These are phyloP conservation scores for Tylopilus vinaceipallidus DNA, from an alignment of 768 basidiomycete genomes.

Conservation along the genomic window DNA sequence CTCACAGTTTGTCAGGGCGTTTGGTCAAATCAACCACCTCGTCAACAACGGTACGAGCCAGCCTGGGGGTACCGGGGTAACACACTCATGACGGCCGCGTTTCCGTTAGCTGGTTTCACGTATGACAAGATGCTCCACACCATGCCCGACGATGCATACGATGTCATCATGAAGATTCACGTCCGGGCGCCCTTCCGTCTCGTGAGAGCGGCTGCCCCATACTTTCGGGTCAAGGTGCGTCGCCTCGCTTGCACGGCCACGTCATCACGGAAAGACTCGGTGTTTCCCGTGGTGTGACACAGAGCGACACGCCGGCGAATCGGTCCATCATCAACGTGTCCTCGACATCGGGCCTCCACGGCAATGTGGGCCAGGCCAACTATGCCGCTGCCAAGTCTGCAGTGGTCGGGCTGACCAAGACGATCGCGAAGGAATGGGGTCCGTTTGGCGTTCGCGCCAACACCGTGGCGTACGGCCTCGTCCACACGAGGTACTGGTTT, in stretches of 20 bases:
- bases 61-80: not conserved
- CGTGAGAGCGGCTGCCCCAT: slow-evolving; percentile 79
- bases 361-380: slow-evolving; percentile 84
- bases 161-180: slow-evolving; percentile 82
- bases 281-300: slow-evolving; percentile 2
- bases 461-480: slow-evolving; percentile 73
- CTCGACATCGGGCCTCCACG: slow-evolving; percentile 79
- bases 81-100: not conserved
- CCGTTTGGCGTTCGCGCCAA: slow-evolving; percentile 79
- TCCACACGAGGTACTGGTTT: slow-evolving; percentile 72
- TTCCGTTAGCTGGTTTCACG: slow-evolving; percentile 65
- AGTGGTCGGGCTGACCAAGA: slow-evolving; percentile 79
- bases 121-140: slow-evolving; percentile 89
- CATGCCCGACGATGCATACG: slow-evolving; percentile 77
- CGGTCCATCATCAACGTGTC: slow-evolving; percentile 81
- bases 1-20: slow-evolving; percentile 46
- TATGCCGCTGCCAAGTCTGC: slow-evolving; percentile 80
- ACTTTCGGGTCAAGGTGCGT: slow-evolving; percentile 72
- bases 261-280: not conserved
- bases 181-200: slow-evolving; percentile 85
- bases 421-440: slow-evolving; percentile 88
- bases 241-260: not conserved
- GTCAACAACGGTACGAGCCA: slow-evolving; percentile 74
- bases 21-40: slow-evolving; percentile 84
- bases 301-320: slow-evolving; percentile 60